Conservation (phyloP, 495 filamentous ascomycete genomes). For the Terfezia boudieri region DNA sequence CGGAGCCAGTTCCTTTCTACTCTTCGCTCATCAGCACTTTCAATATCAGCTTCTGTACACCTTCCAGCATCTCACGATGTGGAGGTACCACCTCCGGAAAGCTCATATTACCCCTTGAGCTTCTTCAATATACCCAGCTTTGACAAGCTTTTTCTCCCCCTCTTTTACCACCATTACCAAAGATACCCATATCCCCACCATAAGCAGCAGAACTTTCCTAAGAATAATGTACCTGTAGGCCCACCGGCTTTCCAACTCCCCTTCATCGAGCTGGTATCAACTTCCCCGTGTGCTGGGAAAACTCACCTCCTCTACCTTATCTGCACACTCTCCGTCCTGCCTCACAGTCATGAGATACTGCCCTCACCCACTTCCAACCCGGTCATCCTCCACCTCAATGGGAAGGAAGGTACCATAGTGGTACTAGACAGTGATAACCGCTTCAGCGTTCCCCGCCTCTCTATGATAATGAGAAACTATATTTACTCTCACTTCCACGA, state of each 20-base stretch:
- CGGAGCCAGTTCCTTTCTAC: no score
- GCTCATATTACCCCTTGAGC: no score
- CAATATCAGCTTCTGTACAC: no score
- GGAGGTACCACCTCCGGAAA: no score
- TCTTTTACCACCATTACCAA: no score
- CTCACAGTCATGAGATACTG: not conserved
- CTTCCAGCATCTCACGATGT: no score
- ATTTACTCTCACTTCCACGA: not conserved
- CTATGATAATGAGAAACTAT: not conserved
- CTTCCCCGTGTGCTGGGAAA: not conserved
- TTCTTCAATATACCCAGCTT: no score
- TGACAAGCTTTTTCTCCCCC: no score
- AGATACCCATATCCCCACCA: no score
- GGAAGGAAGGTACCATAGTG: not conserved
- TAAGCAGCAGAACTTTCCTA: no score
- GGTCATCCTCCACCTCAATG: not conserved
- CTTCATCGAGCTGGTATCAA: not conserved
- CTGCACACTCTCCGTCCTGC: not conserved
- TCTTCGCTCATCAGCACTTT: no score
- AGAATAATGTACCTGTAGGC: no score
- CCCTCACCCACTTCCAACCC: not conserved
- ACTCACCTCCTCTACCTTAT: not conserved
- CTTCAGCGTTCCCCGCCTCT: not conserved
- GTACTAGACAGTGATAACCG: not conserved
- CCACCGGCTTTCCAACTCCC: not conserved